phyloP scores from a whole-genome alignment of 768 basidiomycete species.

The Melanogaster broomeanus region DNA sequence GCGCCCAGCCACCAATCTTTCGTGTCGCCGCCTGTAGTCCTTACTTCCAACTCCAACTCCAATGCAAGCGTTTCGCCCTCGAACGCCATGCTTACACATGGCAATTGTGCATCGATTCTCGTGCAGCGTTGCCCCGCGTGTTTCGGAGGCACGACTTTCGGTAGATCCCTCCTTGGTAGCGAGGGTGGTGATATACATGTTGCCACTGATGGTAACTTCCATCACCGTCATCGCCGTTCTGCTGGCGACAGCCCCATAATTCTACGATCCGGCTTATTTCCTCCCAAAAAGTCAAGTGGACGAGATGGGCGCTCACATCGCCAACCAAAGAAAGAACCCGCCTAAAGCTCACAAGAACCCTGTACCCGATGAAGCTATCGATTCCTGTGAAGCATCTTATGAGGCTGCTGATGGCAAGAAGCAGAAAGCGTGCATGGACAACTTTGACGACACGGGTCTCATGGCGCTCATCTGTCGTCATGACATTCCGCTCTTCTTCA shows the following conservation, averaged over 20 bases:
- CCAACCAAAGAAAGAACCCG: conserved; percentile 13
- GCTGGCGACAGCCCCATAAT: conserved; percentile 33
- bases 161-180: background rate
- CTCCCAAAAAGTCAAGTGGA: conserved; percentile 37
- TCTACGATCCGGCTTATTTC: conserved; percentile 33
- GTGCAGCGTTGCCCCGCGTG: conserved; percentile 33
- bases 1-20: background rate
- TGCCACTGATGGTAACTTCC: conserved; percentile 39
- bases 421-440: conserved; percentile 21
- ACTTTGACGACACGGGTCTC: conserved; percentile 34
- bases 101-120: background rate
- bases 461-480: conserved; percentile 42
- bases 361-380: conserved; percentile 36
- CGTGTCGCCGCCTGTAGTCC: background rate
- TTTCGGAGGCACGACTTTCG: conserved; percentile 13
- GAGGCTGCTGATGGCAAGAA: conserved; percentile 35
- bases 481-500: conserved; percentile 32
- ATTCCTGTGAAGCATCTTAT: conserved; percentile 35
- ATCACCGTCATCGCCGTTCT: conserved; percentile 32
- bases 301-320: conserved; percentile 28
- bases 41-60: background rate
- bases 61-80: background rate
- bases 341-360: conserved; percentile 2
- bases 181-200: conserved; percentile 38
- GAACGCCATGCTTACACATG: background rate